Percentiles rank a stretch among this genome's conserved stretches.
Conservation (phyloP, 176 grass and related monocot genomes). For the Triticum monococcum region DNA sequence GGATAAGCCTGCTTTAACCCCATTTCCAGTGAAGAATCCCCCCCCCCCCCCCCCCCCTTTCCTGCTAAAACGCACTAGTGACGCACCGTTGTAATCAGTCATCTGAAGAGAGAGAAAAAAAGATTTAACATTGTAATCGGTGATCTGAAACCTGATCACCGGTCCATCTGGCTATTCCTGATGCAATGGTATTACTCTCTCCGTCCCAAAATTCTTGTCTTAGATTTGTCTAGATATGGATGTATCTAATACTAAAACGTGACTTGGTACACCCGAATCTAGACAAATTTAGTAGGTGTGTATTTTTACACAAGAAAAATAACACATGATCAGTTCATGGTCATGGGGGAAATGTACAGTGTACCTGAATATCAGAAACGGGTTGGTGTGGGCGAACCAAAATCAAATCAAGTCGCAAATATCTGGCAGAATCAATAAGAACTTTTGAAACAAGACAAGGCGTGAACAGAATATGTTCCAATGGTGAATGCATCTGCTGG, state of each 20-base stretch:
- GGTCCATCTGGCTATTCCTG: neutral
- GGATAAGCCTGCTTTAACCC: slow-evolving; percentile 46
- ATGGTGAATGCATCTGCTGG: slow-evolving; percentile 40
- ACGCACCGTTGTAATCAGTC: neutral
- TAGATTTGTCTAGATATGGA: no score
- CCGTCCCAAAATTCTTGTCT: no score
- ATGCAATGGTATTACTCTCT: neutral
- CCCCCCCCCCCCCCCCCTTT: neutral
- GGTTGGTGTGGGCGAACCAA: neutral
- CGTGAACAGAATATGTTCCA: slow-evolving; percentile 38
- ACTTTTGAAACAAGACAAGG: slow-evolving; percentile 36
- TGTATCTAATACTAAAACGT: no score
- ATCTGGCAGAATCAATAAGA: slow-evolving; percentile 28
- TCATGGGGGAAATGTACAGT: neutral
- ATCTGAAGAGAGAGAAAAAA: neutral
- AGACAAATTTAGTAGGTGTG: neutral
- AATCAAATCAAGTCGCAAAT: slow-evolving; percentile 30
- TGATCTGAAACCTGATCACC: neutral
- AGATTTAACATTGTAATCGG: neutral
- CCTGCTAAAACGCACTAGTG: neutral
- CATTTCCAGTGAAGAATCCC: slow-evolving; percentile 14
- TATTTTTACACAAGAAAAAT: neutral
- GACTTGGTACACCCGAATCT: no score
- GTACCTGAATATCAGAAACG: slow-evolving; percentile 16
- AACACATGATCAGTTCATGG: neutral